A percentile compares a stretch with the other conserved stretches of the same genome.
These are phyloP conservation scores for Apophysomyces variabilis DNA, from an alignment of 371 early-diverging fungal genomes.

Conservation along the genomic window DNA sequence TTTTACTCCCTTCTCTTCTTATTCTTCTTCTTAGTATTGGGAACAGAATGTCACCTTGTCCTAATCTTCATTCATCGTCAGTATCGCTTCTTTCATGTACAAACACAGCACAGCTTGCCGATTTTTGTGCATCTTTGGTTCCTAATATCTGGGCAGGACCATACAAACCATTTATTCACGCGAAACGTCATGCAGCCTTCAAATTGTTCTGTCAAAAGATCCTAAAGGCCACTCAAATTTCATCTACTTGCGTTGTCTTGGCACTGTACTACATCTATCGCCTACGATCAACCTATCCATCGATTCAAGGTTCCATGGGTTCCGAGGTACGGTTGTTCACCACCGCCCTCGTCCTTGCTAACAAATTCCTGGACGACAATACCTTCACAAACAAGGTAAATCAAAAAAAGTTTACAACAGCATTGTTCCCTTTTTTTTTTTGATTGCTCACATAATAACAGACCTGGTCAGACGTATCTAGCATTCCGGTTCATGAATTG, in stretches of 20 bases:
- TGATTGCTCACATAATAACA: slow-evolving; percentile 22
- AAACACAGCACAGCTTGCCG: slow-evolving; percentile 40
- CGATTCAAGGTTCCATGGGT: slow-evolving; percentile 49
- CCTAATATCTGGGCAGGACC: slow-evolving; percentile 55
- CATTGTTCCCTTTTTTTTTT: background rate
- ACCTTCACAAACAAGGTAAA: slow-evolving; percentile 68
- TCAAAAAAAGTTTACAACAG: slow-evolving; percentile 8
- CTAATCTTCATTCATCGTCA: slow-evolving; percentile 12
- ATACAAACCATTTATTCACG: slow-evolving; percentile 24
- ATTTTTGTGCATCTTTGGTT: slow-evolving; percentile 49
- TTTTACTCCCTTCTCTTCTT: slow-evolving; percentile 12
- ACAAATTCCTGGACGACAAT: slow-evolving; percentile 73
- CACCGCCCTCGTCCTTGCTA: slow-evolving; percentile 66
- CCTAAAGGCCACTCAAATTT: slow-evolving; percentile 56
- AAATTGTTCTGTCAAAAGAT: slow-evolving; percentile 55
- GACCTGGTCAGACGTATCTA: slow-evolving; percentile 78
- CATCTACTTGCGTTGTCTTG: slow-evolving; percentile 42
- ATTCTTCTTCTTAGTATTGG: background rate
- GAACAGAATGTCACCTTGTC: slow-evolving; percentile 4
- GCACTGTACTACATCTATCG: slow-evolving; percentile 48
- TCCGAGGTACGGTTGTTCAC: slow-evolving; percentile 70
- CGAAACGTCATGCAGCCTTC: slow-evolving; percentile 44
- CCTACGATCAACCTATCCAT: slow-evolving; percentile 44
- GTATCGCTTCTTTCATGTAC: slow-evolving; percentile 30
- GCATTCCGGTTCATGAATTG: slow-evolving; percentile 65